A percentile compares a stretch with the other conserved stretches of the same genome.
phyloP scores from a whole-genome alignment of 2,329 filamentous ascomycete genomes.

The Periconia digitata region DNA sequence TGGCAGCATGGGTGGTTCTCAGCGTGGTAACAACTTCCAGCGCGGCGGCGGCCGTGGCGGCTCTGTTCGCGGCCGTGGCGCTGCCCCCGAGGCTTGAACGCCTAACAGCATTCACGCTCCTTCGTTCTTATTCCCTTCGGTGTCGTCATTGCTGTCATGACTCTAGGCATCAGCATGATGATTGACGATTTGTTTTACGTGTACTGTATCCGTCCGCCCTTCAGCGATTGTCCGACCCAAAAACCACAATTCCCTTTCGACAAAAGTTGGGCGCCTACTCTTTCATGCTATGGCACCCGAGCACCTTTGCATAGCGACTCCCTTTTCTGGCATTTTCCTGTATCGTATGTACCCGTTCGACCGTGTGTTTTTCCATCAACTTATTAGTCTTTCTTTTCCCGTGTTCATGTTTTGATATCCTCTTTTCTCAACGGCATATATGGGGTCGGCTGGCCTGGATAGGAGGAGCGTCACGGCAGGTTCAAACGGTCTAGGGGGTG shows the following conservation, averaged over 20 bases:
- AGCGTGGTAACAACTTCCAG: conserved; percentile 69
- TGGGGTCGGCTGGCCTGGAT: conserved; percentile 5
- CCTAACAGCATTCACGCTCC: not conserved
- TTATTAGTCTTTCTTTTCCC: conserved; percentile 22
- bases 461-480: conserved; percentile 3
- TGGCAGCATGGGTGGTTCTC: conserved; percentile 59
- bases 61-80: conserved; percentile 53
- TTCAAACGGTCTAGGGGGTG: not conserved
- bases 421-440: conserved; percentile 7
- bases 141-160: conserved; percentile 8
- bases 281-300: conserved; percentile 22
- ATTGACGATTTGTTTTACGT: conserved; percentile 40
- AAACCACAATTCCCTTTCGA: conserved; percentile 31
- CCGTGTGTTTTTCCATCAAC: conserved; percentile 19
- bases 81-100: conserved; percentile 37
- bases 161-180: conserved; percentile 24
- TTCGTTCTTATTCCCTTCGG: conserved; percentile 6
- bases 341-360: conserved; percentile 31
- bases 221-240: conserved; percentile 40
- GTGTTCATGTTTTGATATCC: conserved; percentile 18
- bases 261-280: conserved; percentile 40
- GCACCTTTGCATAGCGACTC: conserved; percentile 44
- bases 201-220: conserved; percentile 39
- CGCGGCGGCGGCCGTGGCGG: conserved; percentile 65
- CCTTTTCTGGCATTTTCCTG: conserved; percentile 36